These are phyloP conservation scores for Nemania diffusa DNA, from an alignment of 2,329 filamentous ascomycete genomes.

Conservation along the genomic window DNA sequence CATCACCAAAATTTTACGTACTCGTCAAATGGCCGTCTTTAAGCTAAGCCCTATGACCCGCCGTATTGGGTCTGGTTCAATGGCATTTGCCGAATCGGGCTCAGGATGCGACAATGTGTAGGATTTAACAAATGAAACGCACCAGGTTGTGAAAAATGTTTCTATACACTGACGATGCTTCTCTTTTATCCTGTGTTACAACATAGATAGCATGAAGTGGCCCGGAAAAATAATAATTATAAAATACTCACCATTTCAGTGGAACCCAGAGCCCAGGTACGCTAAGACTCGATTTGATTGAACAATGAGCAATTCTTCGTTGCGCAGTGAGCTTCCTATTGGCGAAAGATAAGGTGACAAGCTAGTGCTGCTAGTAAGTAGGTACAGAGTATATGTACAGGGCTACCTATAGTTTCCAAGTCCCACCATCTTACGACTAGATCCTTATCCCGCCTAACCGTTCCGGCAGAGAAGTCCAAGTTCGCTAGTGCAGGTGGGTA, in stretches of 20 bases:
- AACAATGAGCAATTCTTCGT: conserved; percentile 34
- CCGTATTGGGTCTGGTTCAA: conserved; percentile 28
- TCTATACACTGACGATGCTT: neutral
- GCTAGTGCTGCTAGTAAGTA: conserved; percentile 5
- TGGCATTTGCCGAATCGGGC: conserved; percentile 33
- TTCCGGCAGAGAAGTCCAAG: neutral
- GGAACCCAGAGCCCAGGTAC: conserved; percentile 10
- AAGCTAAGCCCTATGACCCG: conserved; percentile 41
- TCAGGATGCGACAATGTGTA: conserved; percentile 10
- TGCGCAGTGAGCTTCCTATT: conserved; percentile 27
- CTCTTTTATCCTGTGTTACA: neutral
- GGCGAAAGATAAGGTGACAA: conserved; percentile 36
- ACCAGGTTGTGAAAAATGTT: conserved; percentile 3
- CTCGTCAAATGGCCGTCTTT: conserved; percentile 18
- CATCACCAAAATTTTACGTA: conserved; percentile 42
- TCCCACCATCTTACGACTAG: conserved; percentile 8
- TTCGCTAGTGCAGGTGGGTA: neutral
- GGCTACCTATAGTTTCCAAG: too few relatives aligned
- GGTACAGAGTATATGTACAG: neutral
- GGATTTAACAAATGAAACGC: conserved; percentile 8
- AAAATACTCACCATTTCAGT: conserved; percentile 18
- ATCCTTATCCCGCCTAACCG: neutral
- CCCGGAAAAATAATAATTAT: neutral
- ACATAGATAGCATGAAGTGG: conserved; percentile 2
- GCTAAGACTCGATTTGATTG: conserved; percentile 35